These are phyloP conservation scores for Trichoderma brevicompactum DNA, from an alignment of 2,329 filamentous ascomycete genomes.

Conservation along the genomic window DNA sequence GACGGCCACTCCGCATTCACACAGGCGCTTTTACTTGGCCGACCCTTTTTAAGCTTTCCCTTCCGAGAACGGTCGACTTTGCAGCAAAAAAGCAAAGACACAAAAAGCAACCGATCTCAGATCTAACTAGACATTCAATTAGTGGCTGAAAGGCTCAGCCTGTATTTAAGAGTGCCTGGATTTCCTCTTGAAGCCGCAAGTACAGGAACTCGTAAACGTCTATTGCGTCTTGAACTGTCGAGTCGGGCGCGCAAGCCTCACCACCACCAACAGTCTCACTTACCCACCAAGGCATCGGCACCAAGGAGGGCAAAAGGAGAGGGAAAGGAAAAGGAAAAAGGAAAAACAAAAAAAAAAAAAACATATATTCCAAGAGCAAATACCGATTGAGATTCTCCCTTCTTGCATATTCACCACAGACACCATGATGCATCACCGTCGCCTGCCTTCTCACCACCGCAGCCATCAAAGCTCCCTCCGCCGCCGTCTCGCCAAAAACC, in stretches of 20 bases:
- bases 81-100: slow-evolving; percentile 3
- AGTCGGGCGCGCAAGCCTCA: background rate
- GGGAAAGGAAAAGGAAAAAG: slow-evolving; percentile 1
- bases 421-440: slow-evolving; percentile 42
- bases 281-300: background rate
- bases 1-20: slow-evolving; percentile 24
- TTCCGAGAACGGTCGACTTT: slow-evolving; percentile 25
- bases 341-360: background rate
- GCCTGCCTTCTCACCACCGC: slow-evolving; percentile 42
- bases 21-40: slow-evolving; percentile 19
- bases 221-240: slow-evolving; percentile 9
- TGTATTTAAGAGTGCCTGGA: background rate
- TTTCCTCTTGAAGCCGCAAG: background rate
- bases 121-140: background rate
- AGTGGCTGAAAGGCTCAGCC: slow-evolving; percentile 2
- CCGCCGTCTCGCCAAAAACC: slow-evolving; percentile 49
- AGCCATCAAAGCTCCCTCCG: slow-evolving; percentile 34
- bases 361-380: background rate
- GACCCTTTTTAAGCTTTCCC: background rate
- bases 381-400: background rate
- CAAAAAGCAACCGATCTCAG: slow-evolving; percentile 1
- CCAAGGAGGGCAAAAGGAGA: background rate
- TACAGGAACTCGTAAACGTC: background rate
- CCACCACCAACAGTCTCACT: background rate
- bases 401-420: background rate